A percentile compares a stretch with the other conserved stretches of the same genome.
Conservation (phyloP, 345 rosid species). For the Gossypium herbaceum region DNA sequence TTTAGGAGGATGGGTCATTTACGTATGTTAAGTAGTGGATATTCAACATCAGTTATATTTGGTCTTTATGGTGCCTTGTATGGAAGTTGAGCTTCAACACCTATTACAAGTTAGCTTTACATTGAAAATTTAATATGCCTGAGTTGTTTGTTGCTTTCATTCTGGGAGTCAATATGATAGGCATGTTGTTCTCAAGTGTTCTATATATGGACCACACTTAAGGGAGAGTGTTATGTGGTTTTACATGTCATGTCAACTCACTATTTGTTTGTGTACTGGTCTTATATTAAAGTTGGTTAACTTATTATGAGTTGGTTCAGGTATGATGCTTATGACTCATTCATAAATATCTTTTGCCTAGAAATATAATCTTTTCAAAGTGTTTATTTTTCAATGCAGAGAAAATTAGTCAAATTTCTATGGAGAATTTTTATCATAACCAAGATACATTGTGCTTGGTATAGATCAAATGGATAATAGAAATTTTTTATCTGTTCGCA, state of each 20-base stretch:
- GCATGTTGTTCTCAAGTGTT: not conserved
- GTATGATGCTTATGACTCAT: not conserved
- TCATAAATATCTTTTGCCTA: not conserved
- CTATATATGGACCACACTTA: not conserved
- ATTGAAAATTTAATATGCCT: not conserved
- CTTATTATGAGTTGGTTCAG: not conserved
- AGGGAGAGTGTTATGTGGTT: not conserved
- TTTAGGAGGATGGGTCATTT: not conserved
- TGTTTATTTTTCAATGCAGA: not conserved
- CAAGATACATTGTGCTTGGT: not conserved
- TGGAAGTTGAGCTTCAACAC: not conserved
- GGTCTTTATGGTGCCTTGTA: not conserved
- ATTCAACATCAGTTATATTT: not conserved
- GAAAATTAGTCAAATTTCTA: not conserved
- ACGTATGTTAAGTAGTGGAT: not conserved
- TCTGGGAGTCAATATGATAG: not conserved
- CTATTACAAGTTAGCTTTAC: not conserved
- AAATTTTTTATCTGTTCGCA: constrained; percentile 20
- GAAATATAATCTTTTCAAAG: not conserved
- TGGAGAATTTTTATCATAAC: not conserved
- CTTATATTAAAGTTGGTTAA: not conserved
- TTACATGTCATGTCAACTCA: not conserved
- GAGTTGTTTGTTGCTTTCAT: constrained; percentile 1
- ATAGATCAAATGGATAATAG: not conserved
- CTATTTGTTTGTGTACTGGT: not conserved